Percentiles rank a stretch among this genome's conserved stretches.
These are phyloP conservation scores for Sporobolomyces pararoseus DNA, from an alignment of 768 basidiomycete species.

Conservation along the genomic window DNA sequence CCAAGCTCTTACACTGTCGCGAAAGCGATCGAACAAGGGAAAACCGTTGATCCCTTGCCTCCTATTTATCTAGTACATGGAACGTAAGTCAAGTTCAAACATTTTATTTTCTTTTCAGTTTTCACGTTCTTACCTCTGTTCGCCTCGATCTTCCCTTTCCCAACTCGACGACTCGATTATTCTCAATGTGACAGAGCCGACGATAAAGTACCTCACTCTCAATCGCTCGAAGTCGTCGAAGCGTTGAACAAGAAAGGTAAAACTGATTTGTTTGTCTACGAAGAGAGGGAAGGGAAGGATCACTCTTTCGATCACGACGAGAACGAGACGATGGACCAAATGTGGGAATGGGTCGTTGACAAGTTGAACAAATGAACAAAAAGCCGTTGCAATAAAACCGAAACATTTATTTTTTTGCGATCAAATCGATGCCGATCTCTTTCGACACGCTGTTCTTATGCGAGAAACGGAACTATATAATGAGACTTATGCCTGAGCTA, in stretches of 20 bases:
- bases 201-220: conserved; percentile 37
- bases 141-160: too few species aligned
- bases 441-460: too few species aligned
- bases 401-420: background rate
- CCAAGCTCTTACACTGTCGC: conserved; percentile 32
- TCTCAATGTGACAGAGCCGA: conserved; percentile 26
- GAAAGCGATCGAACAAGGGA: conserved; percentile 14
- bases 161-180: too few species aligned
- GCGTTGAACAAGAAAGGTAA: conserved; percentile 24
- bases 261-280: conserved; percentile 3
- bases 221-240: conserved; percentile 33
- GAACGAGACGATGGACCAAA: conserved; percentile 10
- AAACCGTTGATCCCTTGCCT: conserved; percentile 15
- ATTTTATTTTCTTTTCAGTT: background rate
- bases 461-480: too few species aligned
- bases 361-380: conserved; percentile 1
- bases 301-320: conserved; percentile 24
- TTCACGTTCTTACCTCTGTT: too few species aligned
- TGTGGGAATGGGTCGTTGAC: conserved; percentile 20
- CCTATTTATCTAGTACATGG: conserved; percentile 34
- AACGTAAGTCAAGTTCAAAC: conserved; percentile 5
- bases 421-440: too few species aligned
- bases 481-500: too few species aligned
- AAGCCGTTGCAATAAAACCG: background rate
- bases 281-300: conserved; percentile 24